phyloP scores from a whole-genome alignment of 2,329 filamentous ascomycete genomes.

The Colletotrichum shisoi region DNA sequence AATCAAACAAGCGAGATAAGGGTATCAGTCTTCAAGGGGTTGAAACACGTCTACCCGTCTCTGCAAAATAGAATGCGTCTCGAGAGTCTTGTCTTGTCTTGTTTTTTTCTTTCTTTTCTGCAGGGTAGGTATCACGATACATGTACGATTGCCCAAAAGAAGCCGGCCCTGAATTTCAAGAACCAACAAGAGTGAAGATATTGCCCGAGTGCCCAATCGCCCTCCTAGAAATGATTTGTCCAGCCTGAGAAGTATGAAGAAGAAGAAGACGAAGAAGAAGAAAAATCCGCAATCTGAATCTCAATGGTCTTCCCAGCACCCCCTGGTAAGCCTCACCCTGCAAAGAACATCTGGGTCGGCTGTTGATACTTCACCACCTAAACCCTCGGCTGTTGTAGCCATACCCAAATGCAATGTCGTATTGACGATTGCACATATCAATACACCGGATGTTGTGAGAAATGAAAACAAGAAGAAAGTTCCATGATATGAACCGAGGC shows the following conservation, averaged over 20 bases:
- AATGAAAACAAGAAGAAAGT: conserved; percentile 6
- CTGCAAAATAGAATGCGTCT: conserved; percentile 11
- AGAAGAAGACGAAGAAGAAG: conserved; percentile 6
- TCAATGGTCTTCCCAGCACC: conserved; percentile 15
- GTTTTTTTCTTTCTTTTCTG: conserved; percentile 30
- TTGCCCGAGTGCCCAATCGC: neutral
- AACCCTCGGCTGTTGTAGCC: conserved; percentile 7
- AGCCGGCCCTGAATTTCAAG: conserved; percentile 21
- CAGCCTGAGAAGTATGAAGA: neutral
- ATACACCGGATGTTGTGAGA: conserved; percentile 17
- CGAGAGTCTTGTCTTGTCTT: neutral
- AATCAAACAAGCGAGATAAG: conserved; percentile 40
- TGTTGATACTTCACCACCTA: conserved; percentile 9
- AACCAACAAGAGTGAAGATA: conserved; percentile 22
- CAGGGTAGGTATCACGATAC: conserved; percentile 40
- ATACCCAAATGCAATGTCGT: conserved; percentile 23
- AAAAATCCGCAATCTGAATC: conserved; percentile 26
- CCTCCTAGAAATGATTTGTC: neutral
- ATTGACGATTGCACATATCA: conserved; percentile 21
- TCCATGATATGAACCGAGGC: conserved; percentile 20
- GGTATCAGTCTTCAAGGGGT: conserved; percentile 32
- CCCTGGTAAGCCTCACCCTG: conserved; percentile 10
- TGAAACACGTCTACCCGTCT: conserved; percentile 33
- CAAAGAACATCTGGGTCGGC: conserved; percentile 19
- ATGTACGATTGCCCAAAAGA: conserved; percentile 34